Conservation (phyloP, 2,329 filamentous ascomycete genomes). For the Penicillium hordei region DNA sequence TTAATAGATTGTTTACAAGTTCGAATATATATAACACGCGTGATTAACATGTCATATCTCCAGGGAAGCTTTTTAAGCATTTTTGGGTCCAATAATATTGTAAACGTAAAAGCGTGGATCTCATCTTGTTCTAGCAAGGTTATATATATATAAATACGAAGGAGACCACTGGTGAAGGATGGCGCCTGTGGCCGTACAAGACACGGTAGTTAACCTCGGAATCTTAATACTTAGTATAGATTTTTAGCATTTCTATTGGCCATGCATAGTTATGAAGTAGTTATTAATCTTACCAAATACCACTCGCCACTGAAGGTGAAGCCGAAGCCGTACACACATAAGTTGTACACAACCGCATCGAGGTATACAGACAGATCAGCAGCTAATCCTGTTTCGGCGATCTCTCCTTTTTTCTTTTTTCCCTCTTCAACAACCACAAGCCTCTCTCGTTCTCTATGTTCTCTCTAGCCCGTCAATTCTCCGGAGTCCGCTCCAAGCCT, state of each 20-base stretch:
- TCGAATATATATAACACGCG: not conserved
- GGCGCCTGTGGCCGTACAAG: not conserved
- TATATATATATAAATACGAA: not conserved
- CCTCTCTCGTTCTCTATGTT: constrained; percentile 16
- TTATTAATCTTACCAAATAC: not conserved
- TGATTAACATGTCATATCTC: not conserved
- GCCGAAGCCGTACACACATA: not conserved
- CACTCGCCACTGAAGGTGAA: not conserved
- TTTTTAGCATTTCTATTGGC: not conserved
- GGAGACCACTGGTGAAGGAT: not conserved
- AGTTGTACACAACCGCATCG: not conserved
- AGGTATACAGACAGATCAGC: constrained; percentile 9
- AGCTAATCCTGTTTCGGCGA: constrained; percentile 22
- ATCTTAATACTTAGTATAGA: not conserved
- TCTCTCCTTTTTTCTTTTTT: constrained; percentile 14
- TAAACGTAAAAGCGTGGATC: not conserved
- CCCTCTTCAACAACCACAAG: not conserved
- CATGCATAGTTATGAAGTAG: not conserved
- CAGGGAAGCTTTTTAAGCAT: not conserved
- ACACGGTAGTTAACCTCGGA: not conserved
- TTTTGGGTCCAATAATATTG: not conserved
- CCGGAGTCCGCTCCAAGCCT: constrained; percentile 21
- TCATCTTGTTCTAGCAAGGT: not conserved
- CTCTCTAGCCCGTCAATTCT: constrained; percentile 16
- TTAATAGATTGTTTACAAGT: not conserved